These are phyloP conservation scores for Jacaranda mimosifolia DNA, from an alignment of 257 asterid species.

Conservation along the genomic window DNA sequence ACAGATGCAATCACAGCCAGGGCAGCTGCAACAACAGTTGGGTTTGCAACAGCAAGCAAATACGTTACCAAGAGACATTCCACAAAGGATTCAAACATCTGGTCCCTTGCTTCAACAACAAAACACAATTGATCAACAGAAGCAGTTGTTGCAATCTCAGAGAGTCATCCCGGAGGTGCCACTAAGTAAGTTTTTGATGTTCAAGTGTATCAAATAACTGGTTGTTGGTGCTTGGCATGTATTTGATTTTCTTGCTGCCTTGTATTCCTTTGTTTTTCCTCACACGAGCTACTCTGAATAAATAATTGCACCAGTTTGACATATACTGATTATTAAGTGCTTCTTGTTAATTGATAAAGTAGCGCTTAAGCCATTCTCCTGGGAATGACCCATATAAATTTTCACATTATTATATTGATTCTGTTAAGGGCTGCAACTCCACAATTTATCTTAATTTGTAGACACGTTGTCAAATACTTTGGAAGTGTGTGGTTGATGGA, in stretches of 20 bases:
- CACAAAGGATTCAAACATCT: slow-evolving; percentile 81
- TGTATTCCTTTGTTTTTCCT: not conserved
- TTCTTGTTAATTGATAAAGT: slow-evolving; percentile 5
- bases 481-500: slow-evolving; percentile 3
- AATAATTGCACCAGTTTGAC: slow-evolving; percentile 5
- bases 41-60: slow-evolving; percentile 82
- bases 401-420: not conserved
- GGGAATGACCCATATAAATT: not conserved
- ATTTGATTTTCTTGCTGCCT: slow-evolving; percentile 5
- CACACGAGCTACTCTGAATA: not conserved
- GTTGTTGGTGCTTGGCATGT: slow-evolving; percentile 19
- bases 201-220: slow-evolving; percentile 24
- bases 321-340: slow-evolving; percentile 26
- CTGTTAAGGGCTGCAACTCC: not conserved
- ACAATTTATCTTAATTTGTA: not conserved
- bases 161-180: slow-evolving; percentile 78
- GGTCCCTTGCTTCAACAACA: slow-evolving; percentile 86
- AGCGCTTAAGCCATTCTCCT: not conserved
- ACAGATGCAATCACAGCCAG: slow-evolving; percentile 88
- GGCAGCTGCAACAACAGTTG: slow-evolving; percentile 76
- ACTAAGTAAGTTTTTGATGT: slow-evolving; percentile 61
- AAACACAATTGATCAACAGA: slow-evolving; percentile 76
- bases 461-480: slow-evolving; percentile 7
- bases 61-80: slow-evolving; percentile 75
- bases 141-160: slow-evolving; percentile 81